Percentiles rank a stretch among this genome's conserved stretches.
Conservation (phyloP, 1,139 yeast genomes). For the Casaregolazyma suthepensis region DNA sequence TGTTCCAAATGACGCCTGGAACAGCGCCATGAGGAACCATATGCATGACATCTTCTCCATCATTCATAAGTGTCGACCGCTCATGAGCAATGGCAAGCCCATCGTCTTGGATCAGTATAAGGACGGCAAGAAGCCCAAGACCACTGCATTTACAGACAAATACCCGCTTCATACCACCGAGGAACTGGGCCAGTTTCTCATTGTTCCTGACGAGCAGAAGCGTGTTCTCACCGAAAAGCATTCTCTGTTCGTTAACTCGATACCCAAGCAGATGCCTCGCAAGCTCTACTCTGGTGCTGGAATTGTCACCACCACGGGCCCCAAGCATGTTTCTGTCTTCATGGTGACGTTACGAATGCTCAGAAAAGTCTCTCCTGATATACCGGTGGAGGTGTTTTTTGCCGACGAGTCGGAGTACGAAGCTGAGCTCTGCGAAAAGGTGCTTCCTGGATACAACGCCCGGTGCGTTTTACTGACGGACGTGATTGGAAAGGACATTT, state of each 20-base stretch:
- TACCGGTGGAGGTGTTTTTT: conserved; percentile 74
- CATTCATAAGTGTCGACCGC: conserved; percentile 9
- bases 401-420: conserved; percentile 70
- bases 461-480: conserved; percentile 60
- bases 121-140: conserved; percentile 18
- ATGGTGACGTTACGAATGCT: conserved; percentile 59
- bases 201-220: conserved; percentile 45
- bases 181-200: conserved; percentile 48
- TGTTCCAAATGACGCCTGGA: background rate
- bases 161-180: conserved; percentile 32
- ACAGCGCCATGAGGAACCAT: conserved; percentile 4
- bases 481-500: conserved; percentile 45
- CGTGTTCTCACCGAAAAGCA: conserved; percentile 49
- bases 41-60: conserved; percentile 8
- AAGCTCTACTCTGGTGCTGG: conserved; percentile 51
- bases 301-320: conserved; percentile 79
- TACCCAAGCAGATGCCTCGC: conserved; percentile 39
- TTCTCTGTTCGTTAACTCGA: conserved; percentile 39
- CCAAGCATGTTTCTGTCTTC: conserved; percentile 67
- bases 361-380: conserved; percentile 53
- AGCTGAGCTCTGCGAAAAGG: conserved; percentile 53
- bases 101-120: conserved; percentile 18
- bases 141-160: conserved; percentile 21
- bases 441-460: conserved; percentile 64
- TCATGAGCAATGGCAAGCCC: conserved; percentile 2